Evolutionary conservation across 2,329 filamentous ascomycete species (phyloP).

Genomic region (Monascus ruber): DNA sequence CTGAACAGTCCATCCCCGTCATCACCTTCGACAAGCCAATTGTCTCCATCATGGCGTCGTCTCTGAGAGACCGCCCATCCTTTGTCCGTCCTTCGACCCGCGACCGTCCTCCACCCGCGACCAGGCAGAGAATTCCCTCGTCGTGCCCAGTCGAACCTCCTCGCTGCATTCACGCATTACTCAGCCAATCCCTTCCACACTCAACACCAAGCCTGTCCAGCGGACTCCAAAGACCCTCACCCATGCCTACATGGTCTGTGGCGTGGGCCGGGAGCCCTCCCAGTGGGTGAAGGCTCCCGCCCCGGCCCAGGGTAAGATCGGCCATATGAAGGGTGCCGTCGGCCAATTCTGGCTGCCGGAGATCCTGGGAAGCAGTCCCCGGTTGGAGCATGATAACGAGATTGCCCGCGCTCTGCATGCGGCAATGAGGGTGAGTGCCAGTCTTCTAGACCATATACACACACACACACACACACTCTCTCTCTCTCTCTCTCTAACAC

Average conservation of each 20-base stretch:
- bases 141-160: slow-evolving; percentile 92
- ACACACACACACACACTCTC: too few species aligned
- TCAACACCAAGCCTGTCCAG: slow-evolving; percentile 73
- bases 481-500: background rate
- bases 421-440: slow-evolving; percentile 76
- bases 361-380: slow-evolving; percentile 90
- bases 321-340: slow-evolving; percentile 97
- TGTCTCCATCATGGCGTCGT: slow-evolving; percentile 51
- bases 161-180: slow-evolving; percentile 96
- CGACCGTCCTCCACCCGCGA: slow-evolving; percentile 53
- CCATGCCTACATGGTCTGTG: slow-evolving; percentile 99
- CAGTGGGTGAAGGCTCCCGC: slow-evolving; percentile 97
- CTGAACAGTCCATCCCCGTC: too few species aligned
- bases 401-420: slow-evolving; percentile 85
- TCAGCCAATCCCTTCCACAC: slow-evolving; percentile 80
- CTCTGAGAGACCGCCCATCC: slow-evolving; percentile 60
- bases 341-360: slow-evolving; percentile 97
- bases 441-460: too few species aligned
- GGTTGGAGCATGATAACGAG: slow-evolving; percentile 94
- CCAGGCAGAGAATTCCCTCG: slow-evolving; percentile 68
- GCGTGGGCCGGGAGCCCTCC: slow-evolving; percentile 91
- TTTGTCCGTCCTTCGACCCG: slow-evolving; percentile 55
- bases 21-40: slow-evolving; percentile 1
- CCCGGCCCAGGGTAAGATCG: slow-evolving; percentile 87
- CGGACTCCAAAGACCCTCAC: slow-evolving; percentile 94